Percentiles rank a stretch among this genome's conserved stretches.
Conservation (phyloP, 345 rosid species). For the Aquilaria yunnanensis region DNA sequence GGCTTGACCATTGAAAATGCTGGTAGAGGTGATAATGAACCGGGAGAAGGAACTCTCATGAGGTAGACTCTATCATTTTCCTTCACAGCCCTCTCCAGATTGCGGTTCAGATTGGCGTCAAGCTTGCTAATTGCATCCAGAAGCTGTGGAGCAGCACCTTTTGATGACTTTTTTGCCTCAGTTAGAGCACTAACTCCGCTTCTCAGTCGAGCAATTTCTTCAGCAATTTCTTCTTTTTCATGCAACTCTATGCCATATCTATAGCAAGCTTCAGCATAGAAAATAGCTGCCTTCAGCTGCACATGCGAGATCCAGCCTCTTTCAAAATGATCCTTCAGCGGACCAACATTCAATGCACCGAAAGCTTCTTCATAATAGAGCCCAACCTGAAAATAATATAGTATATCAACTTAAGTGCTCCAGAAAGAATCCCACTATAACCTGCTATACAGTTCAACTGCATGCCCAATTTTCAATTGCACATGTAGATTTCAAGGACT, state of each 20-base stretch:
- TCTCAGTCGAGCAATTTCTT: constrained; percentile 86
- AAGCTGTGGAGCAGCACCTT: constrained; percentile 82
- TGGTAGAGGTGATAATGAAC: constrained; percentile 74
- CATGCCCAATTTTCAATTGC: no score
- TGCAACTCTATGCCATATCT: constrained; percentile 82
- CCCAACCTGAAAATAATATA: constrained; percentile 54
- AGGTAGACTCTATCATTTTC: constrained; percentile 98
- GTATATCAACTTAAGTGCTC: neutral
- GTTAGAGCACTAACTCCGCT: constrained; percentile 59
- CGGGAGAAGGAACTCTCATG: constrained; percentile 88
- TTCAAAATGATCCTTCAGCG: constrained; percentile 94
- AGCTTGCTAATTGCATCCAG: constrained; percentile 75
- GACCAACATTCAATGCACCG: constrained; percentile 55
- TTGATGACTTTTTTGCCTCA: constrained; percentile 77
- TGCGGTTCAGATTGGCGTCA: constrained; percentile 65
- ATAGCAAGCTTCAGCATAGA: constrained; percentile 86
- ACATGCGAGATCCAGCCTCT: constrained; percentile 88
- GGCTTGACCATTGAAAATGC: constrained; percentile 94
- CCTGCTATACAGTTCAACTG: no score
- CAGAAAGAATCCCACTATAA: no score
- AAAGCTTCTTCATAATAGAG: constrained; percentile 91
- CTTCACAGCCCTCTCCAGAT: constrained; percentile 89
- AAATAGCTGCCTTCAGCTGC: constrained; percentile 82
- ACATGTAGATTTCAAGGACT: no score
- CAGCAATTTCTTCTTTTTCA: constrained; percentile 92